These are phyloP conservation scores for Keithomyces neogunnii DNA, from an alignment of 2,329 filamentous ascomycete genomes.

Conservation along the genomic window DNA sequence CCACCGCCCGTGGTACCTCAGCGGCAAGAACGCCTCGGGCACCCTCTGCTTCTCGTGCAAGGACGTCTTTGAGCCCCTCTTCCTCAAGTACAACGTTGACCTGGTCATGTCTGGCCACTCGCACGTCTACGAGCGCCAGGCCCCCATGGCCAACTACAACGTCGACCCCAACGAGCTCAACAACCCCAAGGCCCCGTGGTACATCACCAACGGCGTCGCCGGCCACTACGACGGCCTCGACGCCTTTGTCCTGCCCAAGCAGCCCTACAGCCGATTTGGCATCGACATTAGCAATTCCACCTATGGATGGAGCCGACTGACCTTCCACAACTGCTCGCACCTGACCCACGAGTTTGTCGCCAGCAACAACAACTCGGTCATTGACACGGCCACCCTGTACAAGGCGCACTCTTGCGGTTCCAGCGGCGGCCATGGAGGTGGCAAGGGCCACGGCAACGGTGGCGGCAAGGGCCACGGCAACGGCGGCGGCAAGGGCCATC, in stretches of 20 bases:
- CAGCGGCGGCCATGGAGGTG: not conserved
- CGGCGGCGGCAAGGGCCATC: too few species aligned
- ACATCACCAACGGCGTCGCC: constrained; percentile 42
- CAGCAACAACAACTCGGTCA: constrained; percentile 18
- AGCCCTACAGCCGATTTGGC: constrained; percentile 15
- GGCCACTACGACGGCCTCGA: constrained; percentile 47
- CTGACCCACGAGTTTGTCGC: constrained; percentile 27
- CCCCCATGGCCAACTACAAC: constrained; percentile 26
- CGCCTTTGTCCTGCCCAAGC: not conserved
- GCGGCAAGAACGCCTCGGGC: constrained; percentile 9
- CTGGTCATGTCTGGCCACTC: constrained; percentile 48
- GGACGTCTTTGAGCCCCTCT: constrained; percentile 41
- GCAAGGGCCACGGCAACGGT: not conserved
- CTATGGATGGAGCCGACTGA: constrained; percentile 29
- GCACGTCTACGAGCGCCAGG: constrained; percentile 48
- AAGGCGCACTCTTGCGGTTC: not conserved
- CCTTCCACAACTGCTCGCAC: constrained; percentile 31
- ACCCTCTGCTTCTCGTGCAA: constrained; percentile 36
- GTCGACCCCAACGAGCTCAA: constrained; percentile 27
- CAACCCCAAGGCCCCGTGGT: constrained; percentile 22
- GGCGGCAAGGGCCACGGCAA: too few species aligned
- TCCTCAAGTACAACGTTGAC: constrained; percentile 50
- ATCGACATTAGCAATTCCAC: constrained; percentile 20
- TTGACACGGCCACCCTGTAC: constrained; percentile 22
- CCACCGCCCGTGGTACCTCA: constrained; percentile 39